Conservation (phyloP, 768 basidiomycete genomes). For the Lyophyllum atratum region DNA sequence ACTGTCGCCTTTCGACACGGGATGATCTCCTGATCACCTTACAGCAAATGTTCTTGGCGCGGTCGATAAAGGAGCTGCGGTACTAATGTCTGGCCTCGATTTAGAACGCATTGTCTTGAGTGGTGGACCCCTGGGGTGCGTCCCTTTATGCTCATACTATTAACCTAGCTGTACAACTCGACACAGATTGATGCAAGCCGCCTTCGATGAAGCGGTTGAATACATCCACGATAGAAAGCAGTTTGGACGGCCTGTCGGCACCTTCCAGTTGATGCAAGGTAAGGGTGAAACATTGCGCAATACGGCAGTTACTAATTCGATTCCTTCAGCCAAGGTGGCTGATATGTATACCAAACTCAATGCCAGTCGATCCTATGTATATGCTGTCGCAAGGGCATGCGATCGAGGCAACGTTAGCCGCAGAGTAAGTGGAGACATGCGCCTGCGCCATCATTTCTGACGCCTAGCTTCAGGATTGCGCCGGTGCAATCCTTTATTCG, state of each 20-base stretch:
- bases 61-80: conserved; percentile 77
- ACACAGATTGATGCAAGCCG: conserved; percentile 84
- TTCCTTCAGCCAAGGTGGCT: conserved; percentile 66
- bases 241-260: conserved; percentile 84
- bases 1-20: conserved; percentile 6
- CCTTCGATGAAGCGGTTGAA: conserved; percentile 84
- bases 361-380: conserved; percentile 88
- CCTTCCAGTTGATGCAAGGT: conserved; percentile 98
- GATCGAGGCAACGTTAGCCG: conserved; percentile 79
- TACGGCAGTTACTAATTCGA: conserved; percentile 15
- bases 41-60: conserved; percentile 84
- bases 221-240: conserved; percentile 95
- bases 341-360: conserved; percentile 96
- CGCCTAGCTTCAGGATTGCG: conserved; percentile 71
- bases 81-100: conserved; percentile 94
- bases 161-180: conserved; percentile 7
- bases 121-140: conserved; percentile 88
- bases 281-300: conserved; percentile 19
- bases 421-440: conserved; percentile 48
- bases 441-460: not conserved
- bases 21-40: conserved; percentile 11
- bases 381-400: conserved; percentile 89
- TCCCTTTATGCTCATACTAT: conserved; percentile 10
- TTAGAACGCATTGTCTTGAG: conserved; percentile 89
- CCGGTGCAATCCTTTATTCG: conserved; percentile 91